A percentile compares a stretch with the other conserved stretches of the same genome.
Evolutionary conservation across 129 eudicot species (phyloP).

Genomic region (Flaveria ramosissima): DNA sequence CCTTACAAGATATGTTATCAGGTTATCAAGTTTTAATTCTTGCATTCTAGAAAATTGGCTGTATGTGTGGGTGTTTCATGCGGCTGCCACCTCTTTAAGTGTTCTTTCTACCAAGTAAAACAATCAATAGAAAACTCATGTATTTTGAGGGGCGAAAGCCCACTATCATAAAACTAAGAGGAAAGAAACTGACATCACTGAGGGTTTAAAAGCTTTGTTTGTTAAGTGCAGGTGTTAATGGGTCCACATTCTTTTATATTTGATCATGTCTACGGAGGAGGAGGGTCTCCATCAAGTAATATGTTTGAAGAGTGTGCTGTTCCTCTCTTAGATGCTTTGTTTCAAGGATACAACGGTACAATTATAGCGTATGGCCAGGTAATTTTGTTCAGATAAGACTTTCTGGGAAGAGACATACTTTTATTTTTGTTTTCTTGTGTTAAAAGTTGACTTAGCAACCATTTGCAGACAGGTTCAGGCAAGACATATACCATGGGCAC

Average conservation of each 20-base stretch:
- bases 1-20: constrained; percentile 2
- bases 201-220: constrained; percentile 28
- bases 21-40: constrained; percentile 15
- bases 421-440: constrained; percentile 9
- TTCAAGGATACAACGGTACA: constrained; percentile 96
- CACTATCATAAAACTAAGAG: background rate
- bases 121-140: background rate
- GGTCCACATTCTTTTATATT: constrained; percentile 90
- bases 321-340: constrained; percentile 90
- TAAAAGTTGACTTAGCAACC: constrained; percentile 27
- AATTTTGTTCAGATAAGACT: constrained; percentile 25
- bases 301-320: constrained; percentile 95
- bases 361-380: constrained; percentile 99
- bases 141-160: background rate
- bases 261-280: constrained; percentile 91
- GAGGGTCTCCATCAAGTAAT: constrained; percentile 66
- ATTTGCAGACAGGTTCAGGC: constrained; percentile 96
- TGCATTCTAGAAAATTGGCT: background rate
- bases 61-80: background rate
- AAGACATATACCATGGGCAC: constrained; percentile 99
- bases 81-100: background rate
- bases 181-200: background rate
- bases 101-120: background rate
- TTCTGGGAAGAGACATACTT: background rate
- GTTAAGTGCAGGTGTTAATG: constrained; percentile 69